Base-by-base conservation (phyloP, 768 basidiomycete species). In the Auricularia sp. region DNA sequence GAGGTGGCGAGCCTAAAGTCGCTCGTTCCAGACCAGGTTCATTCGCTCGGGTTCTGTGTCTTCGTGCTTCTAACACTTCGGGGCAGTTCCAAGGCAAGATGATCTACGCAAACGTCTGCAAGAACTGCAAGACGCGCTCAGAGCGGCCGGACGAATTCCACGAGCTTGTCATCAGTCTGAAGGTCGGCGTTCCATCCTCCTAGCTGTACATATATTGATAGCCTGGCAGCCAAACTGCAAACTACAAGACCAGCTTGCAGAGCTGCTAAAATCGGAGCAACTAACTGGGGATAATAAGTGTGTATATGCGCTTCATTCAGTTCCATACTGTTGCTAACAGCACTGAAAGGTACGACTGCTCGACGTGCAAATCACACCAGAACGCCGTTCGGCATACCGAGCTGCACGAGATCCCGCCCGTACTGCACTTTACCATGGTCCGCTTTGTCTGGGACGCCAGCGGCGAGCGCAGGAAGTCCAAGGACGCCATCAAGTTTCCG, bases 391-490 rank as follows among this genome's bases (percentile, higher is more conserved):
- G 96, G 7, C 86, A 87, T 68, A 87, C 86, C 1, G 81, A 87
- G 69, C 75, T 96, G 14, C 80, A 79, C 33, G 72, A 80, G 62
- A 80, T 97, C 4, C 96, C 96, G 1, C 91, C 92, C 0, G 88
- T 94, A 5, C 80, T 98, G 2, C 92, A 98, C 74, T 88, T 98
- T 70, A 93, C 93, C 23, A 76, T 98, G 62, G 82, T 96, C 64
- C 90, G 96, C n/a, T 98, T 98, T 74, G 85, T 91, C 35, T 98
- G 89, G 70, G 91, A 95, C 74, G 75, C 84, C 29, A 84, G 87
- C 0, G 84, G 88, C 80, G 85, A 88, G 69, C 85, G 96, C 67
- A 91, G 87, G 75, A 98, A 98, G 76, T 88, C 87, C 62, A 93
- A 93, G 73, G 82, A 91, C 66, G 75, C 79, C 36, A 84, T 98